Evolutionary conservation across 1,284 basidiomycete genomes (phyloP), one percentile per base, ranked within the genome.

Genomic region (Anthracocystis panici-leucophaei): DNA sequence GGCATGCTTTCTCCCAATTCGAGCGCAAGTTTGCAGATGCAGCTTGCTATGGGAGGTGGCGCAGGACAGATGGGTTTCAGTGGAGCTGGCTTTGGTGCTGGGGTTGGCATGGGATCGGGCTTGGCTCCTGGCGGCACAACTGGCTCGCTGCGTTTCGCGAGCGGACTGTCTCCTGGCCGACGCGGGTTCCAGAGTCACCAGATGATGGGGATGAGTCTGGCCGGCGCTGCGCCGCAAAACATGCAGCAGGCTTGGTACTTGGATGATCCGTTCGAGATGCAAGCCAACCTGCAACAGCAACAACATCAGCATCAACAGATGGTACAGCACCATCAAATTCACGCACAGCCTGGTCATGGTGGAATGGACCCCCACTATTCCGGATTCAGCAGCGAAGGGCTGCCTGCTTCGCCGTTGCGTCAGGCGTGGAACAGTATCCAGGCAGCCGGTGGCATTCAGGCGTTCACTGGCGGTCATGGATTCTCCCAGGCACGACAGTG

Each of bases 351-450:
- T 11, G 50, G 55, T 16, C 62, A 61, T 45, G 42, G 38, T 29
- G 46, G 40, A 10, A 53, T 61, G 33, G 55, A 56, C 10, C 25
- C 41, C 4, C 60, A 67, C 55, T 66, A 62, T 31, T 5, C 52
- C 18, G 65, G 56, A 33, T 66, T 60, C 21, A 20, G 44, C 16
- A 44, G 11, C 35, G 65, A 64, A 35, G 65, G 64, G 3, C 27
- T 67, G 18, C 61, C 35, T 20, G 57, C 56, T 44, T 61, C 57
- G 33, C 74, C 74, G 16, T 55, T 76, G 51, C 60, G 74, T 16
- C 63, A 65, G 65, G 65, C 64, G 3, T 76, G 74, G 74, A 71
- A 70, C 61, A 75, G 67, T 49, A 75, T 75, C 60, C 73, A 75
- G 56, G 67, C 67, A 3, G 73, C 73, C 2, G 73, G 73, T 14